A percentile compares a stretch with the other conserved stretches of the same genome.
These are phyloP conservation scores for Whalleya microplaca DNA, from an alignment of 2,329 filamentous ascomycete species.

Conservation along the genomic window DNA sequence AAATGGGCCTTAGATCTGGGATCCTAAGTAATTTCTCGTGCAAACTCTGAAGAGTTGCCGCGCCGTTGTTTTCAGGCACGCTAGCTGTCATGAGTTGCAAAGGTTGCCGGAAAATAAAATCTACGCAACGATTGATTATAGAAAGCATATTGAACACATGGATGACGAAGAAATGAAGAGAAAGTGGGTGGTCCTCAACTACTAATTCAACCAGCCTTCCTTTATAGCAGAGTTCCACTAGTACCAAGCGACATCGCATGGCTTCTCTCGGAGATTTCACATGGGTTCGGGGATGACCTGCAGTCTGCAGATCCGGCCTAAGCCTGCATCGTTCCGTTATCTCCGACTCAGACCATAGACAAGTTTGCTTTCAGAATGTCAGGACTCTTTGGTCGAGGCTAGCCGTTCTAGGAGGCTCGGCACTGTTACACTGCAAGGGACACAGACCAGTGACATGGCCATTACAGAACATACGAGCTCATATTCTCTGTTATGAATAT, in stretches of 20 bases:
- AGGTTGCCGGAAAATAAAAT: not conserved
- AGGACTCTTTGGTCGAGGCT: slow-evolving; percentile 8
- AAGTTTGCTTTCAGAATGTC: slow-evolving; percentile 1
- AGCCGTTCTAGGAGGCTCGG: slow-evolving; percentile 5
- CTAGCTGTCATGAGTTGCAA: not conserved
- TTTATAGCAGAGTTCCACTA: not conserved
- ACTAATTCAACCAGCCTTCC: too few relatives aligned
- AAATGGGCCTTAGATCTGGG: slow-evolving; percentile 24
- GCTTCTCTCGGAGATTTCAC: not conserved
- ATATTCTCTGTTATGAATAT: too few relatives aligned
- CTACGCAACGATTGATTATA: not conserved
- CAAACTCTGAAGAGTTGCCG: slow-evolving; percentile 7
- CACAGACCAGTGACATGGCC: too few relatives aligned
- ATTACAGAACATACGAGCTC: too few relatives aligned
- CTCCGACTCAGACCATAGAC: slow-evolving; percentile 3
- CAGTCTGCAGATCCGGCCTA: slow-evolving; percentile 4
- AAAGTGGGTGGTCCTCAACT: not conserved
- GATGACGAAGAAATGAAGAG: not conserved
- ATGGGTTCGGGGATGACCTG: not conserved
- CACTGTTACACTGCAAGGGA: not conserved
- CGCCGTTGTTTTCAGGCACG: slow-evolving; percentile 8
- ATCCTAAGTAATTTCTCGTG: slow-evolving; percentile 14
- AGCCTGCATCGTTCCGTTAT: slow-evolving; percentile 1
- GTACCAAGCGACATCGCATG: not conserved
- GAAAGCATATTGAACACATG: not conserved